Evolutionary conservation across 208 protist species (phyloP).

Genomic region (Leishmania aethiopica): DNA sequence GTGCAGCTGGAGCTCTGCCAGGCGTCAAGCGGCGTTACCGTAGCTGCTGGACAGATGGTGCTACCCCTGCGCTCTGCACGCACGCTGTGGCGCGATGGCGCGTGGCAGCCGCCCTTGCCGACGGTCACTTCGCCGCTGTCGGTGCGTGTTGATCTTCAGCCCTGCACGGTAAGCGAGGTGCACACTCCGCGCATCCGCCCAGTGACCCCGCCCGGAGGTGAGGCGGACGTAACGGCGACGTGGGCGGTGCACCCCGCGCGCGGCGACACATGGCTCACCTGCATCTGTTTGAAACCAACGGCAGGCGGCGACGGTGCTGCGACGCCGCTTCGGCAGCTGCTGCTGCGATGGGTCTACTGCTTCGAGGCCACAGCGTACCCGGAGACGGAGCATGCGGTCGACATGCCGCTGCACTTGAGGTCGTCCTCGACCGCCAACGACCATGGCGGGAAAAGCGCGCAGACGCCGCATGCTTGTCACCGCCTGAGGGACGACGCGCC

Average conservation of each 20-base stretch:
- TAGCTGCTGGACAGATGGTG: constrained; percentile 2
- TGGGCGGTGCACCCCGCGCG: constrained; percentile 14
- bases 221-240: constrained; percentile 12
- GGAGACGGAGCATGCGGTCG: constrained; percentile 24
- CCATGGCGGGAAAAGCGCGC: background rate
- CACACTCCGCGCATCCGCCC: background rate
- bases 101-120: background rate
- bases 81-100: background rate
- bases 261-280: constrained; percentile 27
- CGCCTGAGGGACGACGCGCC: background rate
- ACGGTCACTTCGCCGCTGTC: background rate
- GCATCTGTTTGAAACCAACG: constrained; percentile 2
- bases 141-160: background rate
- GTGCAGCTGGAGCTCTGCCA: constrained; percentile 9
- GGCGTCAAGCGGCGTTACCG: background rate
- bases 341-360: constrained; percentile 32
- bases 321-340: background rate
- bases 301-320: background rate
- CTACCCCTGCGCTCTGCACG: background rate
- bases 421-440: background rate
- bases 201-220: background rate
- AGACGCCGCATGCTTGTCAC: background rate
- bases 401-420: constrained; percentile 23
- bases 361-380: constrained; percentile 23
- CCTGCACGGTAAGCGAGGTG: background rate